These are phyloP conservation scores for Cenococcum geophilum DNA, from an alignment of 495 filamentous ascomycete species.

Conservation along the genomic window DNA sequence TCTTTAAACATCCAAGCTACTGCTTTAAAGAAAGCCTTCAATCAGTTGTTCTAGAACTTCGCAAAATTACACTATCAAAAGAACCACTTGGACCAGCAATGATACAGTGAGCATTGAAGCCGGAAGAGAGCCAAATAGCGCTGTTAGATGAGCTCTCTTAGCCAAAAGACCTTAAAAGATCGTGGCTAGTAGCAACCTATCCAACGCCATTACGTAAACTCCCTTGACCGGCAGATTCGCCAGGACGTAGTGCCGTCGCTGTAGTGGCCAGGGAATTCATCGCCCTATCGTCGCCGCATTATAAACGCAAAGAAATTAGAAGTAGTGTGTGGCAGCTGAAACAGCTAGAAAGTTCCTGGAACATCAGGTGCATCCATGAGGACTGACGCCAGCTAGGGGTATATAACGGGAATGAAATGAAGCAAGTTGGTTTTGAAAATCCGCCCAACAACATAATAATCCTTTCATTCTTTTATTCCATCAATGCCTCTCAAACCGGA, in stretches of 20 bases:
- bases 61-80: neutral
- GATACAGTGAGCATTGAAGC: no score
- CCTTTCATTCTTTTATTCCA: neutral
- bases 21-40: neutral
- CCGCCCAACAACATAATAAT: neutral
- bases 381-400: conserved; percentile 17
- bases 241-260: neutral
- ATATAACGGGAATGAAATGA: conserved; percentile 15
- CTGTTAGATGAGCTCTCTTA: no score
- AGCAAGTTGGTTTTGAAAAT: neutral
- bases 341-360: neutral
- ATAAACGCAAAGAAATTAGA: conserved; percentile 4
- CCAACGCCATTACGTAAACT: neutral
- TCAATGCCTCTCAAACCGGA: neutral
- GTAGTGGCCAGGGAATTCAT: neutral
- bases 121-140: no score
- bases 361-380: conserved; percentile 1
- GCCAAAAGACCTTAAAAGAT: no score
- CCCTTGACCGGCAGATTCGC: neutral
- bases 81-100: no score
- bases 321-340: conserved; percentile 17
- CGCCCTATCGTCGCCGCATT: conserved; percentile 18
- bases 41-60: neutral
- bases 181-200: no score
- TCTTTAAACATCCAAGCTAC: neutral